Conservation (phyloP, 495 filamentous ascomycete species). For the Neurospora sp. region DNA sequence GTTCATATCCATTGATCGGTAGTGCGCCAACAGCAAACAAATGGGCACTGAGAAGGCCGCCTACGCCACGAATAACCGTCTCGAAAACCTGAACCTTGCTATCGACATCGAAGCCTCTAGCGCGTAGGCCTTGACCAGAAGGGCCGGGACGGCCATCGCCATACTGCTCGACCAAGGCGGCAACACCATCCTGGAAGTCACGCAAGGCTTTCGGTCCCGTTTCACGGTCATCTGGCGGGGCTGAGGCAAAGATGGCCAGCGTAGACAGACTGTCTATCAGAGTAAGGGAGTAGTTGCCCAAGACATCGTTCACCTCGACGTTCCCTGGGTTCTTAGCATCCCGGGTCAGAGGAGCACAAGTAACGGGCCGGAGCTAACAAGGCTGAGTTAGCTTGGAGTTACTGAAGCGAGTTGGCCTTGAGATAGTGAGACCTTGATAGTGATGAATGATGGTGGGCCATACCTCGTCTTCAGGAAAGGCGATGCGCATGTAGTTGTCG, state of each 20-base stretch:
- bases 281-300: constrained; percentile 95
- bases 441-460: constrained; percentile 4
- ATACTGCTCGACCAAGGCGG: constrained; percentile 71
- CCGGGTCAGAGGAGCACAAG: constrained; percentile 73
- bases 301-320: constrained; percentile 85
- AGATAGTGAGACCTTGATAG: constrained; percentile 4
- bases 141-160: constrained; percentile 69
- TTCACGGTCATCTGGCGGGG: constrained; percentile 35
- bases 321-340: constrained; percentile 70
- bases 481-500: constrained; percentile 86
- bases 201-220: constrained; percentile 50
- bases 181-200: constrained; percentile 75
- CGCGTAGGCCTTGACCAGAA: constrained; percentile 58
- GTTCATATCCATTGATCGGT: constrained; percentile 68
- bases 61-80: constrained; percentile 88
- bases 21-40: constrained; percentile 83
- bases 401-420: not conserved
- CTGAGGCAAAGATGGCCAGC: constrained; percentile 79
- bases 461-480: constrained; percentile 93
- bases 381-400: not conserved
- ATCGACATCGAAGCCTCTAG: constrained; percentile 87
- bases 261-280: constrained; percentile 91
- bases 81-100: constrained; percentile 98
- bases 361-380: constrained; percentile 63
- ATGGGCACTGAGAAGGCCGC: constrained; percentile 85